phyloP scores from a whole-genome alignment of 208 protist genomes.

The Naegleria gruberi region DNA sequence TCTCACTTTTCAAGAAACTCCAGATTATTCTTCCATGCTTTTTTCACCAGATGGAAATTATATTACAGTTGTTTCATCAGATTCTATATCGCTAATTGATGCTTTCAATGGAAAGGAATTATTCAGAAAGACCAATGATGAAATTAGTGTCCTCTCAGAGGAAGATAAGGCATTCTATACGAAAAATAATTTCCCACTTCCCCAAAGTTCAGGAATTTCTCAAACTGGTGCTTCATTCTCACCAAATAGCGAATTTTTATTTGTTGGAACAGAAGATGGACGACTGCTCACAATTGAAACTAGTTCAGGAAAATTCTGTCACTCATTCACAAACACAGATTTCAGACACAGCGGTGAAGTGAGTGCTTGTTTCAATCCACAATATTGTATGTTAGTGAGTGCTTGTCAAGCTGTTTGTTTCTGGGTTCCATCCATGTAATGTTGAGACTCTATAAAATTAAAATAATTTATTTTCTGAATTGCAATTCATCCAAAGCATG shows the following conservation, averaged over 20 bases:
- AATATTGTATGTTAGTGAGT: not conserved
- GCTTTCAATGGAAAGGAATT: not conserved
- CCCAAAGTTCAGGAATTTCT: not conserved
- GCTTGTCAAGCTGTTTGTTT: not conserved
- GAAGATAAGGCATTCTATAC: not conserved
- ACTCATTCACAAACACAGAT: not conserved
- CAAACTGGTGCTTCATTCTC: not conserved
- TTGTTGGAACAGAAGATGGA: slow-evolving; percentile 18
- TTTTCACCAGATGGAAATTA: not conserved
- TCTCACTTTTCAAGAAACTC: not conserved
- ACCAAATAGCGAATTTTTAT: slow-evolving; percentile 2
- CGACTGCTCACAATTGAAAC: not conserved
- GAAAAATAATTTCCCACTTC: not conserved
- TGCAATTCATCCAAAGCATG: too few relatives aligned
- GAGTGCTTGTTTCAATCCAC: not conserved
- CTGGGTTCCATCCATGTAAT: slow-evolving; percentile 14
- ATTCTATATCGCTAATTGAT: not conserved
- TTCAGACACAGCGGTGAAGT: not conserved
- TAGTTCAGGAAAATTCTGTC: not conserved
- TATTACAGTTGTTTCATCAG: not conserved
- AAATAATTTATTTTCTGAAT: too few relatives aligned
- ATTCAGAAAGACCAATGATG: not conserved
- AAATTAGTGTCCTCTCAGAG: not conserved
- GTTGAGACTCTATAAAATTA: too few relatives aligned
- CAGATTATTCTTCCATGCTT: not conserved